Base-by-base conservation (phyloP, 768 basidiomycete species). In the Rubroboletus pulcherrimus region DNA sequence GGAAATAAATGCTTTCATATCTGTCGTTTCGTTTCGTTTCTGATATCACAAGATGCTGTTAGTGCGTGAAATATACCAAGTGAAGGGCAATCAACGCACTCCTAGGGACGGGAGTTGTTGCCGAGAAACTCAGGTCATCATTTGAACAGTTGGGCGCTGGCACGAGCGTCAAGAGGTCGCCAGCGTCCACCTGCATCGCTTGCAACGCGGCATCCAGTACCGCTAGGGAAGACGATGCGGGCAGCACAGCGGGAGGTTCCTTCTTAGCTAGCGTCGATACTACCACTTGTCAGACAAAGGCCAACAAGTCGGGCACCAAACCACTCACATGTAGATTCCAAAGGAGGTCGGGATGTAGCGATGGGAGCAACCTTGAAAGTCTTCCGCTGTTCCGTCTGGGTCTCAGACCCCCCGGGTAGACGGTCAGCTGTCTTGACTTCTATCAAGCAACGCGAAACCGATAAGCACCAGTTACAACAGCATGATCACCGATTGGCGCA, bases 401-500 rank as follows among this genome's bases (percentile, higher is more conserved):
- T 54, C 51, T 7, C 64, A 63, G 56, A 65, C 57, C 54, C 55
- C 52, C 61, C 31, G 30, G 51, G 40, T 50, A 37, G 54, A 53
- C 63, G 34, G 30, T 19, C 35, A 49, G 37, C 41, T 44, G 30
- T 26, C 43, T 56, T 48, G 52, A 60, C 56, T 41, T 42, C 55
- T 65, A 39, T 46, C 6, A n/a, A 40, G 9, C 30, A 24, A 51
- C 12, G 15, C 14, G 17, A 49, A 44, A 24, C 17, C 4, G 3
- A n/a, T 64, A 5, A 61, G 57, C 7, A 26, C 43, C 24, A 10
- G 24, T 31, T 19, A 51, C 42, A 15, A 51, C 21, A 47, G 2
- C 19, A 48, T 4, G 15, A 31, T 30, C 33, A 11, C n/a, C 33
- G 7, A 19, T 40, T 3, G 11, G 11, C 55, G 19, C 33, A 66